Conservation (phyloP, 225 moss, liverwort and hornwort species). For the Asterella californica region DNA sequence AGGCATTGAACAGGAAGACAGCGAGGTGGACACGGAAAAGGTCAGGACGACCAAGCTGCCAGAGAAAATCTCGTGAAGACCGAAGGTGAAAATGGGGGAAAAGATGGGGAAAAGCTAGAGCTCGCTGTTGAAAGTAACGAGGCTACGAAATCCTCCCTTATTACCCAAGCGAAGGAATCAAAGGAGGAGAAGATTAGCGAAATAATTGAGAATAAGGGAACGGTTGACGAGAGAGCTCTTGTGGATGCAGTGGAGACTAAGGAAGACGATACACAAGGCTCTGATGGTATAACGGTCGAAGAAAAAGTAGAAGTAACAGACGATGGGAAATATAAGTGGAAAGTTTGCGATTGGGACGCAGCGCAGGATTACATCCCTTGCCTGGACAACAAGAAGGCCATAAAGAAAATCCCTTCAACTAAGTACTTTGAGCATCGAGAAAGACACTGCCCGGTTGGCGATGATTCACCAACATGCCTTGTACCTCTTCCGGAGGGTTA, state of each 20-base stretch:
- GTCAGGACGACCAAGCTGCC: not conserved
- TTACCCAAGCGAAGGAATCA: conserved; percentile 69
- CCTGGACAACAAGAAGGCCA: conserved; percentile 56
- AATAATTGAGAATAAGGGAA: conserved; percentile 35
- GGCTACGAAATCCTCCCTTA: conserved; percentile 38
- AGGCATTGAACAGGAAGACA: conserved; percentile 6
- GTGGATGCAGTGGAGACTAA: conserved; percentile 20
- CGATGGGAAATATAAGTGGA: conserved; percentile 46
- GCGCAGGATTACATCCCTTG: conserved; percentile 69
- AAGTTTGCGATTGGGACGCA: conserved; percentile 48
- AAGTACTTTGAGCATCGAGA: conserved; percentile 71
- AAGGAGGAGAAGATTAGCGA: conserved; percentile 59
- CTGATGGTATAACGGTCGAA: too few species aligned
- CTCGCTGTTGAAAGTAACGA: conserved; percentile 59
- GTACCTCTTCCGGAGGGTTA: conserved; percentile 71
- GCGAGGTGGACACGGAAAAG: not conserved
- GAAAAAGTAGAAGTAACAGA: conserved; percentile 26
- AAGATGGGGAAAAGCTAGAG: conserved; percentile 54
- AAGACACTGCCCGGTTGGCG: conserved; percentile 71
- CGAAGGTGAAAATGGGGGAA: not conserved
- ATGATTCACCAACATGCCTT: conserved; percentile 60
- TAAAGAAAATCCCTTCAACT: conserved; percentile 40
- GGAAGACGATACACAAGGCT: not conserved
- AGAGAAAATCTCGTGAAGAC: not conserved
- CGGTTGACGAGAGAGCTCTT: conserved; percentile 35